These are phyloP conservation scores for Trichophyton rubrum DNA, from an alignment of 2,329 filamentous ascomycete species.

Conservation along the genomic window DNA sequence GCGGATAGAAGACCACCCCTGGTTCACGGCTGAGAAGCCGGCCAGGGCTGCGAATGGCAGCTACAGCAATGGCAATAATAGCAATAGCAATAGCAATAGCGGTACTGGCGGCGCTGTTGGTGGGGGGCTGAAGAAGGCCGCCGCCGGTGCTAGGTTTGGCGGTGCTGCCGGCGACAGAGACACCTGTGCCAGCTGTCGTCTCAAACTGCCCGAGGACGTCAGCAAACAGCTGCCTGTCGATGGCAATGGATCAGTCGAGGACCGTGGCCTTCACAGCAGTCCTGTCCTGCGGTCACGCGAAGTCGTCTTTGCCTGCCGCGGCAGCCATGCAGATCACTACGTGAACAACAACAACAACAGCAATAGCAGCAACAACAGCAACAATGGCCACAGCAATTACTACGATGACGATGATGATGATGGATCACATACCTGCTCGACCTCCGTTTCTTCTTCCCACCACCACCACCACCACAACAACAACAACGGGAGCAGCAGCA, in stretches of 20 bases:
- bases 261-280: conserved; percentile 39
- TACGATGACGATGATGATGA: conserved; percentile 22
- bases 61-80: no score
- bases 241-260: conserved; percentile 39
- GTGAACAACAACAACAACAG: no score
- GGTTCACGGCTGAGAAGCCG: conserved; percentile 34
- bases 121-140: conserved; percentile 13
- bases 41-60: conserved; percentile 27
- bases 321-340: conserved; percentile 23
- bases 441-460: conserved; percentile 17
- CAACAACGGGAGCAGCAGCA: conserved; percentile 16
- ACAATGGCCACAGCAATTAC: conserved; percentile 9
- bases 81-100: conserved; percentile 19
- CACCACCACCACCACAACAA: conserved; percentile 29
- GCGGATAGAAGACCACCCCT: conserved; percentile 39
- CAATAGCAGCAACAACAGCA: no score
- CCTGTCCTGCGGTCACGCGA: conserved; percentile 45
- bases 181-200: conserved; percentile 46
- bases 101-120: no score
- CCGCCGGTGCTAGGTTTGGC: neutral
- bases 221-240: conserved; percentile 42
- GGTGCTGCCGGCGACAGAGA: conserved; percentile 35
- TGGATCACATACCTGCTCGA: conserved; percentile 14
- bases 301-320: conserved; percentile 40
- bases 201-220: conserved; percentile 43